Conservation (phyloP, 352 stramenopile genomes). For the Thalassiosira livingstoniorum region DNA sequence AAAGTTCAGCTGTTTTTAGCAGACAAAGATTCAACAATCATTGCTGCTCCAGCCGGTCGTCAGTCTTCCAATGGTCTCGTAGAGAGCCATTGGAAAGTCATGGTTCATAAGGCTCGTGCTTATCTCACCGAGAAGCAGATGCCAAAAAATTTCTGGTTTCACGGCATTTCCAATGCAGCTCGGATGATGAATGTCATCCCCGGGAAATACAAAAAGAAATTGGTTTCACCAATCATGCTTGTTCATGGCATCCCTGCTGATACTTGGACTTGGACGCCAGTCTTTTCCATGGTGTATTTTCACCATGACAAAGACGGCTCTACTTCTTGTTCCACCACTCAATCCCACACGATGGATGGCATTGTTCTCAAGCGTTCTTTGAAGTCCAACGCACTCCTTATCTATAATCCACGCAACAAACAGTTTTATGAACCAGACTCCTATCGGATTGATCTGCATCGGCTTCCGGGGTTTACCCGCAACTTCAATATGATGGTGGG, state of each 20-base stretch:
- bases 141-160: too few relatives aligned
- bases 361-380: slow-evolving; percentile 16
- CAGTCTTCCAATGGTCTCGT: slow-evolving; percentile 45
- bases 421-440: slow-evolving; percentile 13
- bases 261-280: slow-evolving; percentile 1
- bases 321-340: background rate
- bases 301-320: background rate
- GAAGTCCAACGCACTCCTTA: slow-evolving; percentile 4
- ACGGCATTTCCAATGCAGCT: slow-evolving; percentile 12
- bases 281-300: slow-evolving; percentile 20
- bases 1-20: background rate
- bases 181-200: slow-evolving; percentile 22
- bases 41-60: slow-evolving; percentile 5
- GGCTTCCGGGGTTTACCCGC: slow-evolving; percentile 12
- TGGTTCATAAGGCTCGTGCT: slow-evolving; percentile 22
- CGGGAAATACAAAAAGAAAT: background rate
- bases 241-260: slow-evolving; percentile 15
- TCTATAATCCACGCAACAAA: slow-evolving; percentile 35
- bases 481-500: slow-evolving; percentile 12
- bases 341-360: slow-evolving; percentile 19
- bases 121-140: too few relatives aligned
- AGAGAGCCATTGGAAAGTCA: slow-evolving; percentile 25
- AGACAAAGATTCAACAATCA: slow-evolving; percentile 9
- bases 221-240: slow-evolving; percentile 11
- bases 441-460: slow-evolving; percentile 12